Percentiles rank a stretch among this genome's conserved stretches.
phyloP scores from a whole-genome alignment of 352 stramenopile genomes.

The Pythium angustatum region DNA sequence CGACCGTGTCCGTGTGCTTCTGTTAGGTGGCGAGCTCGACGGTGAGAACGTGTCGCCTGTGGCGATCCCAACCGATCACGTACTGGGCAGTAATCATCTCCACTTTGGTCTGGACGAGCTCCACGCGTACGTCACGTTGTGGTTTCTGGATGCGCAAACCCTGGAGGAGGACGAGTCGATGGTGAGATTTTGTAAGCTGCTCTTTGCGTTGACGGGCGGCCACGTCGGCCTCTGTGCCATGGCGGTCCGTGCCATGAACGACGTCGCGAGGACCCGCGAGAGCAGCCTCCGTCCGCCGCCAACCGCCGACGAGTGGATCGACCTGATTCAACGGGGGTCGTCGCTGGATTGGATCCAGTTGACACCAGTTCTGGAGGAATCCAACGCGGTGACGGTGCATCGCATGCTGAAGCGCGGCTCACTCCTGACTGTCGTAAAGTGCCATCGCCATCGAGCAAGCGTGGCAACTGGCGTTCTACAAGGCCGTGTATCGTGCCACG shows the following conservation, averaged over 20 bases:
- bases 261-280: neutral
- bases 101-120: conserved; percentile 21
- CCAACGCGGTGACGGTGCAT: no score
- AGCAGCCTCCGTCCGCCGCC: conserved; percentile 1
- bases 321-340: neutral
- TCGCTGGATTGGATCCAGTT: neutral
- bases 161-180: conserved; percentile 9
- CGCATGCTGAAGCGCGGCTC: conserved; percentile 1
- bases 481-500: conserved; percentile 25
- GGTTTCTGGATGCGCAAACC: conserved; percentile 13
- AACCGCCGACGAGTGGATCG: neutral
- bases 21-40: no score
- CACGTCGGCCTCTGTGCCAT: neutral
- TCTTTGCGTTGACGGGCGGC: conserved; percentile 12
- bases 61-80: no score
- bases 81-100: no score
- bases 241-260: neutral
- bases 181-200: conserved; percentile 12
- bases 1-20: no score
- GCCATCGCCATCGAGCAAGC: conserved; percentile 24
- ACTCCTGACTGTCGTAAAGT: conserved; percentile 1
- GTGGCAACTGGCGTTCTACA: conserved; percentile 35
- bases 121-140: conserved; percentile 20
- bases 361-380: conserved; percentile 17
- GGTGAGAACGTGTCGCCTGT: no score